A percentile compares a stretch with the other conserved stretches of the same genome.
Evolutionary conservation across 352 stramenopile genomes (phyloP).

Genomic region (Pythium rhizo-oryzae): DNA sequence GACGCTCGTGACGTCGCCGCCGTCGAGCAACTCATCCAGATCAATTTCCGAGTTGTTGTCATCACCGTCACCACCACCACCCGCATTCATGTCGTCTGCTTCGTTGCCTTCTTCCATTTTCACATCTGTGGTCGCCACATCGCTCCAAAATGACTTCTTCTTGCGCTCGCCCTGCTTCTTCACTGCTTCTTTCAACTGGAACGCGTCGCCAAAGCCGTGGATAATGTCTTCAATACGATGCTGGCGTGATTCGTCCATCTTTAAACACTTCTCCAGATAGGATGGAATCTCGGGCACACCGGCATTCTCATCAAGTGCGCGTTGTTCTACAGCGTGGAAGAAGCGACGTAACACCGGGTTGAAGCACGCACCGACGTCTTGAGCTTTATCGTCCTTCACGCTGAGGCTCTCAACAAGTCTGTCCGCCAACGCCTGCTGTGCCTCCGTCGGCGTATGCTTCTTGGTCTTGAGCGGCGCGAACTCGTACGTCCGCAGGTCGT

Average conservation of each 20-base stretch:
- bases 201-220: conserved; percentile 68
- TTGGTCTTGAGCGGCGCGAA: conserved; percentile 64
- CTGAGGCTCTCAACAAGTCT: conserved; percentile 77
- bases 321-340: conserved; percentile 61
- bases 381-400: conserved; percentile 61
- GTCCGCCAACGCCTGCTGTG: conserved; percentile 68
- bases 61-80: conserved; percentile 28
- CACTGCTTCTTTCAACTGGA: conserved; percentile 77
- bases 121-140: conserved; percentile 42
- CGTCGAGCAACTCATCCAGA: conserved; percentile 74
- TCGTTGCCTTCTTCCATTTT: conserved; percentile 42
- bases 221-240: conserved; percentile 61
- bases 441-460: conserved; percentile 50
- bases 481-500: conserved; percentile 80
- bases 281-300: conserved; percentile 49
- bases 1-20: conserved; percentile 62
- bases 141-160: conserved; percentile 85
- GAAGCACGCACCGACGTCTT: conserved; percentile 63
- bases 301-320: conserved; percentile 56
- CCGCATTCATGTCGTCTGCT: conserved; percentile 18
- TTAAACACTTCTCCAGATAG: conserved; percentile 64
- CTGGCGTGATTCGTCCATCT: conserved; percentile 54
- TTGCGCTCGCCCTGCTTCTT: conserved; percentile 64
- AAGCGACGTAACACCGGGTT: conserved; percentile 79
- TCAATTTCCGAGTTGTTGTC: conserved; percentile 68